Conservation (phyloP, 441 rosid genomes). For the Populus tomentosa region DNA sequence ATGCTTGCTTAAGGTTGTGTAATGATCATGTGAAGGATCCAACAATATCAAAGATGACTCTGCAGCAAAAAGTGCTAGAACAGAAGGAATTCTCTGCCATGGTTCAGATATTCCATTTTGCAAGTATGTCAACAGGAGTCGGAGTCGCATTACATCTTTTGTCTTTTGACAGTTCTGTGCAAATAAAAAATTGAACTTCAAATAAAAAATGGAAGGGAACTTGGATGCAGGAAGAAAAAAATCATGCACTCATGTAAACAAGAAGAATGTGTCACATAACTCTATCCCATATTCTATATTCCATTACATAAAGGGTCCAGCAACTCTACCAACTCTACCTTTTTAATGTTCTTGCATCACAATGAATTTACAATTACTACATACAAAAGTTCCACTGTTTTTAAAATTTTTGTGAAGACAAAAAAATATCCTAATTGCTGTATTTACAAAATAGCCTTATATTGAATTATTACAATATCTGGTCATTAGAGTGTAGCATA, state of each 20-base stretch:
- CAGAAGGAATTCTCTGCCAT: slow-evolving; percentile 87
- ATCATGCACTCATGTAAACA: not conserved
- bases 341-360: not conserved
- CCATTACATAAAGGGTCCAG: not conserved
- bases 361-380: not conserved
- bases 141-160: slow-evolving; percentile 57
- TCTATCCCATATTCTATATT: not conserved
- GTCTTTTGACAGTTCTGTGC: slow-evolving; percentile 60
- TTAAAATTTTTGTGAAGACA: not conserved
- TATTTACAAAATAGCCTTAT: too few relatives aligned
- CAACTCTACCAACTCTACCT: slow-evolving; percentile 1
- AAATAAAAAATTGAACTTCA: slow-evolving; percentile 13
- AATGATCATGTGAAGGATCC: slow-evolving; percentile 78
- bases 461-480: not conserved
- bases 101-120: slow-evolving; percentile 84
- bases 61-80: slow-evolving; percentile 79
- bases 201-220: slow-evolving; percentile 2
- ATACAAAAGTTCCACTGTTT: not conserved
- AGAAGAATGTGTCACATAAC: slow-evolving; percentile 5
- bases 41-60: slow-evolving; percentile 83
- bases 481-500: not conserved
- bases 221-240: slow-evolving; percentile 8
- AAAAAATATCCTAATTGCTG: not conserved
- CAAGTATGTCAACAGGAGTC: slow-evolving; percentile 62
- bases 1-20: slow-evolving; percentile 51